Base-by-base conservation (phyloP, 2,329 filamentous ascomycete genomes). In the Colletotrichum gigasporum region DNA sequence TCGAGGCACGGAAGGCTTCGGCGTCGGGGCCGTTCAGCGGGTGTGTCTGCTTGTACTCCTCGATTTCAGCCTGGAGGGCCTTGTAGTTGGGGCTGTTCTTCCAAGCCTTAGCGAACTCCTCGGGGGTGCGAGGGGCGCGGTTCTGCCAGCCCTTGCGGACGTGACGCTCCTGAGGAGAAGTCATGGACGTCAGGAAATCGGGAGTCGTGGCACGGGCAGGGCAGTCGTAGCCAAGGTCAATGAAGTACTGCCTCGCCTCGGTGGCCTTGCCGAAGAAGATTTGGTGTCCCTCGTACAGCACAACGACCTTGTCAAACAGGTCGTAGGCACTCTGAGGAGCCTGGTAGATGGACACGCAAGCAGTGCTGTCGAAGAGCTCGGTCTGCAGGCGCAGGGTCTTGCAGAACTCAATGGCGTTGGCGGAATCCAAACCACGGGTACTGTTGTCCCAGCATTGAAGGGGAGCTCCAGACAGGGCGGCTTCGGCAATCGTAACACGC, bases 391-490 rank as follows among this genome's bases (percentile, higher is more conserved):
- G 86, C 8, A 93, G 80, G 1, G 89, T 92, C 78, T 87, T 90
- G 77, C 86, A 89, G 74, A 93, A 93, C 75, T 92, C 90, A 64
- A 93, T 84, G 54, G 91, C 90, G 75, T 92, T 93, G 76, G 90
- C 90, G 30, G 86, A 90, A 77, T 93, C 91, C 30, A 93, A 81
- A 76, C 90, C 90, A 78, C 91, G 84, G 24, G 91, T 93, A 39
- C 86, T 89, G 80, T 93, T 93, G 72, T 93, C 86, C 86, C 86
- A 89, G 79, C 86, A 88, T 72, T 89, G 86, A n/a, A 89, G 77
- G 9, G 86, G 85, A 2, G 86, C 84, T 32, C 82, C 82, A 12
- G 85, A 87, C n/a, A 89, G 78, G 11, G 84, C 80, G 9, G 86
- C 86, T 74, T 89, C 87, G 42, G 86, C 83, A 67, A 89, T 89